phyloP scores from a whole-genome alignment of 805 yeast genomes.

The Helenozyma rhizophorensis region DNA sequence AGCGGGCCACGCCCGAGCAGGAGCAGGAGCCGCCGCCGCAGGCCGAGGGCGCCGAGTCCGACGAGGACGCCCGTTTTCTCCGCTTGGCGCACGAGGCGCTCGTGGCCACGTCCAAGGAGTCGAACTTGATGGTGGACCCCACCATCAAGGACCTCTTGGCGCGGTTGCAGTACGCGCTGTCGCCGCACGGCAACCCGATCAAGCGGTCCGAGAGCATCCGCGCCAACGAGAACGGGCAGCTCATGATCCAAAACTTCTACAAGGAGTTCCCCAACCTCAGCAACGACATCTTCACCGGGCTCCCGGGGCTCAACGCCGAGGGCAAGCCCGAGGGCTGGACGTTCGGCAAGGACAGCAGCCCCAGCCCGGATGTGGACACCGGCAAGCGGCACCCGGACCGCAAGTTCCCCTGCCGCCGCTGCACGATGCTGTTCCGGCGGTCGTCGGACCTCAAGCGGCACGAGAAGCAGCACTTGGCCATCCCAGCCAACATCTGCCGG shows the following conservation, averaged over 20 bases:
- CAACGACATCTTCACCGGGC: slow-evolving; percentile 32
- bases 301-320: slow-evolving; percentile 5
- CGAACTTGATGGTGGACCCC: slow-evolving; percentile 49
- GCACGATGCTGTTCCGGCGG: slow-evolving; percentile 61
- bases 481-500: slow-evolving; percentile 72
- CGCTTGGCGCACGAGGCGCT: slow-evolving; percentile 60
- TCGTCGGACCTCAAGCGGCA: slow-evolving; percentile 70
- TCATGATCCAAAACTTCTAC: slow-evolving; percentile 40
- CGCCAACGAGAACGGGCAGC: slow-evolving; percentile 37
- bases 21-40: too few relatives aligned
- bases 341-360: slow-evolving; percentile 14
- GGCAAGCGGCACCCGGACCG: slow-evolving; percentile 14
- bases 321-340: slow-evolving; percentile 30
- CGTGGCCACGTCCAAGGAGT: slow-evolving; percentile 46
- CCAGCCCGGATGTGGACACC: slow-evolving; percentile 3
- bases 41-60: slow-evolving; percentile 5
- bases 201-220: slow-evolving; percentile 27
- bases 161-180: slow-evolving; percentile 53
- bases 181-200: slow-evolving; percentile 55
- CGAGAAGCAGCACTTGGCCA: slow-evolving; percentile 66
- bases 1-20: not conserved
- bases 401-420: slow-evolving; percentile 54
- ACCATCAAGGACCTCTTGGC: slow-evolving; percentile 56
- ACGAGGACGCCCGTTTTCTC: slow-evolving; percentile 53
- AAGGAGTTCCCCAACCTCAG: slow-evolving; percentile 41